Percentiles rank a stretch among this genome's conserved stretches.
phyloP scores from a whole-genome alignment of 345 rosid species.

The Gossypium thurberi region DNA sequence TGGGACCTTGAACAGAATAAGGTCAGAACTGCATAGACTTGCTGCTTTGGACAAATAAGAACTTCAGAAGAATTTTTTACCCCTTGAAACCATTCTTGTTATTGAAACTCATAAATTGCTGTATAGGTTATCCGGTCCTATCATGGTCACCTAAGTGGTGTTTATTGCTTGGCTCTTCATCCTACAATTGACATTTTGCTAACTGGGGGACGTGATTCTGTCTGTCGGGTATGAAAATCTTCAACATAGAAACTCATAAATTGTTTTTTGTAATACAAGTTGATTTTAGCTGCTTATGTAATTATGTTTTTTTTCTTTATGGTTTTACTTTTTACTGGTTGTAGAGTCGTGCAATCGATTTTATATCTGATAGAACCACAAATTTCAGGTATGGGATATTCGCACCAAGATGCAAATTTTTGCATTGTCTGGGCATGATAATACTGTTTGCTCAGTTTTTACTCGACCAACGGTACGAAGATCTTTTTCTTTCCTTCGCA shows the following conservation, averaged over 20 bases:
- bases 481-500: not conserved
- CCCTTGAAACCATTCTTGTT: not conserved
- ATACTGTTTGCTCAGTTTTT: conserved; percentile 94
- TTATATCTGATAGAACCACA: conserved; percentile 14
- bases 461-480: conserved; percentile 73
- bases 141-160: conserved; percentile 99
- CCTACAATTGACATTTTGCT: conserved; percentile 87
- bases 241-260: not conserved
- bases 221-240: conserved; percentile 68
- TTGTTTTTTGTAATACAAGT: not conserved
- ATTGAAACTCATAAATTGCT: conserved; percentile 12
- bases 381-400: conserved; percentile 90
- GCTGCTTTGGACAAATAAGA: not conserved
- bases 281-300: not conserved
- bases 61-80: not conserved
- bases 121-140: conserved; percentile 86
- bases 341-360: conserved; percentile 7
- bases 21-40: conserved; percentile 34
- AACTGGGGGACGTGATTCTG: conserved; percentile 99
- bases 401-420: conserved; percentile 95
- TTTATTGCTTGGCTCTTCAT: conserved; percentile 97
- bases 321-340: conserved; percentile 7
- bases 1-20: conserved; percentile 99
- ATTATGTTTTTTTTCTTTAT: not conserved
- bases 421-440: conserved; percentile 93